These are phyloP conservation scores for Microsporum ferrugineum DNA, from an alignment of 2,329 filamentous ascomycete genomes.

Conservation along the genomic window DNA sequence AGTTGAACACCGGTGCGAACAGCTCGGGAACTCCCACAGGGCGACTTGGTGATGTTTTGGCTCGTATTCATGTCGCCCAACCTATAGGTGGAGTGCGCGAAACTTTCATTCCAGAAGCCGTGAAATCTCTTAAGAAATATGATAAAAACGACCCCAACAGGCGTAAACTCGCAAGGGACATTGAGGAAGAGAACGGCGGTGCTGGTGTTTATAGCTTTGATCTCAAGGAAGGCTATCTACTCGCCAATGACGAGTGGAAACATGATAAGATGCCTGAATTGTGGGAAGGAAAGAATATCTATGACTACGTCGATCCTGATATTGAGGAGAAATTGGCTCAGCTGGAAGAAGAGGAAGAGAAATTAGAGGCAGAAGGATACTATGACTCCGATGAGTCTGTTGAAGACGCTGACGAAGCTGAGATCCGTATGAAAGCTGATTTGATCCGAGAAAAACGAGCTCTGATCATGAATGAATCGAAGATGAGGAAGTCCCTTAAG, in stretches of 20 bases:
- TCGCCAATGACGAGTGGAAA: constrained; percentile 87
- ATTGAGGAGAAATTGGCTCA: constrained; percentile 87
- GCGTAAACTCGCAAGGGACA: constrained; percentile 66
- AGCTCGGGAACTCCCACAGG: constrained; percentile 65
- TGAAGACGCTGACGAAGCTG: constrained; percentile 79
- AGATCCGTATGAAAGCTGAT: constrained; percentile 82
- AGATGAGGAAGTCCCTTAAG: constrained; percentile 94
- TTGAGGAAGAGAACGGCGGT: constrained; percentile 85
- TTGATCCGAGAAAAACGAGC: constrained; percentile 90
- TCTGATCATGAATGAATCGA: constrained; percentile 84
- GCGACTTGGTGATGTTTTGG: constrained; percentile 78
- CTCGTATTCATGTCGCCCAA: constrained; percentile 92
- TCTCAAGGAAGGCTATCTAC: constrained; percentile 74
- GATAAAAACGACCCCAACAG: constrained; percentile 80
- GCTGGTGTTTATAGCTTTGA: constrained; percentile 95
- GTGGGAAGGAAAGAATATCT: constrained; percentile 91
- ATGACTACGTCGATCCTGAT: constrained; percentile 93
- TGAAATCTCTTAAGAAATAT: constrained; percentile 74
- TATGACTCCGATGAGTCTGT: constrained; percentile 78
- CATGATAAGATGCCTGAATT: constrained; percentile 92
- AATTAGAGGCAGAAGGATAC: constrained; percentile 79
- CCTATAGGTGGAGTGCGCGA: constrained; percentile 74
- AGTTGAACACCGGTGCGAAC: constrained; percentile 80
- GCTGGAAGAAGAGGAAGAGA: constrained; percentile 90
- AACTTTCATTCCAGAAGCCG: constrained; percentile 76